Evolutionary conservation across 352 stramenopile species (phyloP).

Genomic region (Phytophthora pistaciae): DNA sequence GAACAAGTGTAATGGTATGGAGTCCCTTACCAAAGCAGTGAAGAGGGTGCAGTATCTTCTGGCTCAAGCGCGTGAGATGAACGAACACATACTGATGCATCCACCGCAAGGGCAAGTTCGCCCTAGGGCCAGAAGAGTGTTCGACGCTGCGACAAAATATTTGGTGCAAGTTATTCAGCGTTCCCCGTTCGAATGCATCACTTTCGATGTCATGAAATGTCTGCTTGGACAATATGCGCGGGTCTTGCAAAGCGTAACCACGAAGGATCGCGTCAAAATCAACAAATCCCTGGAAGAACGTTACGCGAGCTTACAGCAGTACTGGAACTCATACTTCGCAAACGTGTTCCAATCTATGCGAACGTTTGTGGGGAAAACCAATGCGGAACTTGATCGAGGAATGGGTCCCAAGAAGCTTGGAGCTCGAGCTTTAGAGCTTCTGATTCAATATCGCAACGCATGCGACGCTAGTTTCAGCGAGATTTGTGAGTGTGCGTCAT

Average conservation of each 20-base stretch:
- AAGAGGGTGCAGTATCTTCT: not conserved
- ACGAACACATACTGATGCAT: not conserved
- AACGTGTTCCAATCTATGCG: not conserved
- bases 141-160: not conserved
- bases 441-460: conserved; percentile 12
- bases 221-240: not conserved
- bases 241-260: not conserved
- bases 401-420: not conserved
- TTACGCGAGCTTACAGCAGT: not conserved
- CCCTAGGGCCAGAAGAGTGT: not conserved
- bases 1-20: not conserved
- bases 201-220: not conserved
- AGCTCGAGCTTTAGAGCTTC: not conserved
- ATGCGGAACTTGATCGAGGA: not conserved
- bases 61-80: not conserved
- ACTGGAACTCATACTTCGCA: not conserved
- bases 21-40: not conserved
- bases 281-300: not conserved
- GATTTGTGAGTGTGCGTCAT: conserved; percentile 2
- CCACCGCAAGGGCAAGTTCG: not conserved
- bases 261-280: not conserved
- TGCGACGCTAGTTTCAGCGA: conserved; percentile 2
- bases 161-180: not conserved
- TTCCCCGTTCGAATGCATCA: not conserved
- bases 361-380: not conserved